Conservation (phyloP, 495 filamentous ascomycete species). For the Lineolata rhizophorae region DNA sequence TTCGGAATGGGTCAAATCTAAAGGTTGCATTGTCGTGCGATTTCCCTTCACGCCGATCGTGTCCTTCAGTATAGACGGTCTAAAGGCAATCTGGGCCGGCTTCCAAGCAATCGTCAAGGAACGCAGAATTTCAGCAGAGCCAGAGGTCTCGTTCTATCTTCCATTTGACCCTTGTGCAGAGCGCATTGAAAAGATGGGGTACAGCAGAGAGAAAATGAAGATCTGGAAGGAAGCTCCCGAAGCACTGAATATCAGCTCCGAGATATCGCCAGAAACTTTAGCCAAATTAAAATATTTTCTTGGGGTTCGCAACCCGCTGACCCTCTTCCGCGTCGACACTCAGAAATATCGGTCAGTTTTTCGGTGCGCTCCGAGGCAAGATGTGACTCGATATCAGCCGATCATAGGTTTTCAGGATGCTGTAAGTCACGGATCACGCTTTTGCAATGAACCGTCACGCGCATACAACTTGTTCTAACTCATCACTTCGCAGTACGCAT, state of each 20-base stretch:
- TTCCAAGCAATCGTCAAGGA: constrained; percentile 5
- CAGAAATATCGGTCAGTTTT: constrained; percentile 40
- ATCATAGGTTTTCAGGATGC: constrained; percentile 68
- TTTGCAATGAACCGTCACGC: too few species aligned
- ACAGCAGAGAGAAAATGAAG: constrained; percentile 35
- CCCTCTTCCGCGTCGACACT: constrained; percentile 50
- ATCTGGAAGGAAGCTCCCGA: constrained; percentile 56
- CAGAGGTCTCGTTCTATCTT: constrained; percentile 26
- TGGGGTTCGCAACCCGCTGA: constrained; percentile 39
- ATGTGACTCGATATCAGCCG: constrained; percentile 50
- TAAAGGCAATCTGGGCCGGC: constrained; percentile 11
- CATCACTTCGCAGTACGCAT: constrained; percentile 36
- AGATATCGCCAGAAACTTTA: constrained; percentile 27
- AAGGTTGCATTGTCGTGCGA: constrained; percentile 29
- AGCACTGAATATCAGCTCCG: constrained; percentile 24
- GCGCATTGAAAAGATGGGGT: constrained; percentile 28
- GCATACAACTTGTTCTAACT: constrained; percentile 3
- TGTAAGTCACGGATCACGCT: constrained; percentile 23
- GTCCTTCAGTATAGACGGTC: constrained; percentile 8
- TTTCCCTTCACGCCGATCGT: constrained; percentile 28
- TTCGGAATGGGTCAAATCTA: constrained; percentile 31
- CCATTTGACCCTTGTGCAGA: constrained; percentile 38
- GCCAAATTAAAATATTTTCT: constrained; percentile 31
- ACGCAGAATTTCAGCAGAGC: constrained; percentile 5
- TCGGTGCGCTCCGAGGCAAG: constrained; percentile 50